These are phyloP conservation scores for Secale cereale DNA, from an alignment of 176 grass and related monocot genomes.

Conservation along the genomic window DNA sequence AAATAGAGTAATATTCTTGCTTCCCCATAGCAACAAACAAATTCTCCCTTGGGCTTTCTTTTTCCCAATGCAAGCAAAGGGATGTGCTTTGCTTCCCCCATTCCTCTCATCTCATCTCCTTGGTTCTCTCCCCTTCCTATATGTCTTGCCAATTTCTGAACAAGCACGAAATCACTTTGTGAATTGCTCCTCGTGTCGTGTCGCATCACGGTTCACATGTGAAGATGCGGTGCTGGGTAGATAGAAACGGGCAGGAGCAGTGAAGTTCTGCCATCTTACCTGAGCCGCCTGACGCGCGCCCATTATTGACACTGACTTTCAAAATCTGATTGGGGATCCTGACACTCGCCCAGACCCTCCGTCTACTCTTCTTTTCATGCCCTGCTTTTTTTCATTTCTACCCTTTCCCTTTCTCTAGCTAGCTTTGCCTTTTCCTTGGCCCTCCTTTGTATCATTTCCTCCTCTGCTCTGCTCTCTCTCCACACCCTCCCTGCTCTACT, in stretches of 20 bases:
- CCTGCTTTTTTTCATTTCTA: conserved; percentile 43
- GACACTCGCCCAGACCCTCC: conserved; percentile 1
- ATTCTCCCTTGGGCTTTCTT: neutral
- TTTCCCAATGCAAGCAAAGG: conserved; percentile 10
- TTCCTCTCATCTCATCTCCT: neutral
- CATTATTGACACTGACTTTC: conserved; percentile 38
- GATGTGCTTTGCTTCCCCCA: neutral
- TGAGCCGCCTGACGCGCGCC: conserved; percentile 22
- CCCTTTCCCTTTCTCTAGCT: neutral
- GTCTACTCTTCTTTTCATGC: conserved; percentile 44
- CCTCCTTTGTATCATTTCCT: conserved; percentile 27
- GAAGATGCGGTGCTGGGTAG: conserved; percentile 20
- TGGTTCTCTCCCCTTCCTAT: neutral
- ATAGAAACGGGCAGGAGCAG: conserved; percentile 19
- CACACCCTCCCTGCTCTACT: neutral
- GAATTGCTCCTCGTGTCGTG: neutral
- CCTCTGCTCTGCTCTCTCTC: neutral
- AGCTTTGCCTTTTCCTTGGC: conserved; percentile 29
- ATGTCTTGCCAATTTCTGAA: neutral
- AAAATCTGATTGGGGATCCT: conserved; percentile 51
- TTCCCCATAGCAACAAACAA: conserved; percentile 1
- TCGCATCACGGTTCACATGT: conserved; percentile 24
- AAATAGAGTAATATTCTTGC: conserved; percentile 30
- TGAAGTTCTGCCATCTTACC: neutral
- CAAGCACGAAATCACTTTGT: neutral